Evolutionary conservation across 371 early-diverging fungal genomes (phyloP), one percentile per base, ranked within the genome.

Genomic region (Lichtheimia hyalospora): DNA sequence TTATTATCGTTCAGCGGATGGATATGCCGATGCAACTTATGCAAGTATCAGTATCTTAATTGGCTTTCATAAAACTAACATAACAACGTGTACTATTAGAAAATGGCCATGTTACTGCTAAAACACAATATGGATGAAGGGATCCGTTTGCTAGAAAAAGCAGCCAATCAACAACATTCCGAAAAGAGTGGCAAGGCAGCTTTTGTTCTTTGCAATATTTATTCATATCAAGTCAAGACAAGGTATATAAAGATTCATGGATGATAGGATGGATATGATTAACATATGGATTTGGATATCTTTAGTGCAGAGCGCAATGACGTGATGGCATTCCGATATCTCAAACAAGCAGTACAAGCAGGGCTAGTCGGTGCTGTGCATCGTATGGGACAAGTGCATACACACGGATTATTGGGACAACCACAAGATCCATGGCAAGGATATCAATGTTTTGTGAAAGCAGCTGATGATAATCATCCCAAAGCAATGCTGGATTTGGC

Each of bases 1-100:
- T 55, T 85, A 86, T 64, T 94, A 90, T 76, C 81, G 84, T 67
- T 84, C 83, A 66, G 90, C 92, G 0, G 91, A 88, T 54, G 83
- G 91, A 57, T 84, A 90, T 67, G 75, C 83, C 39, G 66, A 82
- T 53, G 84, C 88, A n/a, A 84, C 87, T 71, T 89, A 86, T 63
- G 86, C 86, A 89, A 67, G 78, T 68, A 18, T n/a, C 0, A 5
- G 28, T 27, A 23, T 8, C 1, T 24, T 2, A 10, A 8, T 15
- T 21, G 16, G 10, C 18, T 10, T 5, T 0, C 0, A 44, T 15
- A 5, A 13, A 46, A 16, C 5, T n/a, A 46, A 16, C 46, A 7
- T 21, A 46, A 2, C 10, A 21, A 4, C 5, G 7, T n/a, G 44
- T n/a, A 4, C 5, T 21, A 39, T n/a, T 68, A 78, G 76, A 75